A percentile compares a stretch with the other conserved stretches of the same genome.
These are phyloP conservation scores for Macaranga tanarius DNA, from an alignment of 441 rosid species.

Conservation along the genomic window DNA sequence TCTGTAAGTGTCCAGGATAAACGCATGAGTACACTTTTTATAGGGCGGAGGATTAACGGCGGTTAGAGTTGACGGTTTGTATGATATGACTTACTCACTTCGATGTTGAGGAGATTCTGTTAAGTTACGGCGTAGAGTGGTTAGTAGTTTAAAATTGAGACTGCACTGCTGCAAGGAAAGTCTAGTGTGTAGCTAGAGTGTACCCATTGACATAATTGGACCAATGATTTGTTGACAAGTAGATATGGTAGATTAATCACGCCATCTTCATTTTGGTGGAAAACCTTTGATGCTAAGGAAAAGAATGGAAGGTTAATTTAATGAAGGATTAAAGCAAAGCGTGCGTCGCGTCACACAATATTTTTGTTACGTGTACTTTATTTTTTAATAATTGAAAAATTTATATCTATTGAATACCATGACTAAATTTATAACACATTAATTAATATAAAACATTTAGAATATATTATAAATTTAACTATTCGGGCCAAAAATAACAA, in stretches of 20 bases:
- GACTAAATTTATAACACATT: too few relatives aligned
- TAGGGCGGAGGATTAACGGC: conserved; percentile 17
- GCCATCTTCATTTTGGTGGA: too few relatives aligned
- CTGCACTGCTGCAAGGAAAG: conserved; percentile 1
- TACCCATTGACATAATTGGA: not conserved
- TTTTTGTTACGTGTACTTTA: too few relatives aligned
- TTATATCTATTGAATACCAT: too few relatives aligned
- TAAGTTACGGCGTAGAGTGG: conserved; percentile 4
- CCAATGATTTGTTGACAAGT: conserved; percentile 11
- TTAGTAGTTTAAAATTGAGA: not conserved
- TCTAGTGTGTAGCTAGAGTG: not conserved
- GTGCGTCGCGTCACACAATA: too few relatives aligned
- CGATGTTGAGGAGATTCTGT: not conserved
- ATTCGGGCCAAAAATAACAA: too few relatives aligned
- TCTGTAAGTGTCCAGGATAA: not conserved
- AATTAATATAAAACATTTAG: too few relatives aligned
- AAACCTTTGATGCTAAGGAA: not conserved
- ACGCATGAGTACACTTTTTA: conserved; percentile 10
- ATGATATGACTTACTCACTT: not conserved
- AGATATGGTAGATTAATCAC: not conserved
- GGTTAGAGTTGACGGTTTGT: conserved; percentile 26
- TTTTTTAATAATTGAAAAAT: too few relatives aligned
- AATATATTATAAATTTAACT: too few relatives aligned
- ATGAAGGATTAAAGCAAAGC: not conserved
- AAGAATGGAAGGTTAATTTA: not conserved